Evolutionary conservation across 495 filamentous ascomycete species (phyloP).

Genomic region (Chaetomium tenue): DNA sequence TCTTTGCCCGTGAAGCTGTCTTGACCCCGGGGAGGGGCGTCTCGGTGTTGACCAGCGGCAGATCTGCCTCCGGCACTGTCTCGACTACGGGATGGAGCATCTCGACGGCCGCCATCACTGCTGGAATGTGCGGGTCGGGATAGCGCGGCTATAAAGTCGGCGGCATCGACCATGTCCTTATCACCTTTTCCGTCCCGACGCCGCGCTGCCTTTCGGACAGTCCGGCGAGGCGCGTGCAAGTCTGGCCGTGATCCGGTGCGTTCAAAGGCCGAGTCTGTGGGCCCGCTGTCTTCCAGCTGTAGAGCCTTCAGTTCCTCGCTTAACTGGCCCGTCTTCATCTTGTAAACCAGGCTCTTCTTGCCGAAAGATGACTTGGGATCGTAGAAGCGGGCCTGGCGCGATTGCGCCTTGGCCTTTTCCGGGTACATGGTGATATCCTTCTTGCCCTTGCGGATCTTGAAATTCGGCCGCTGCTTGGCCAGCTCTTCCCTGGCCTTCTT

Average conservation of each 20-base stretch:
- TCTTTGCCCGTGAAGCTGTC: background rate
- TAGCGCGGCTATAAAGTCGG: conserved; percentile 9
- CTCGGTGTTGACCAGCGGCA: background rate
- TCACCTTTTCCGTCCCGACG: background rate
- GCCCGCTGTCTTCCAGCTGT: background rate
- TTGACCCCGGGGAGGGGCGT: background rate
- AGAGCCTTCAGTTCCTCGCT: conserved; percentile 23
- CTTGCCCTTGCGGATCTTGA: conserved; percentile 47
- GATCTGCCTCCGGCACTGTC: background rate
- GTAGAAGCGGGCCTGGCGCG: conserved; percentile 45
- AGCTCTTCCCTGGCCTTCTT: conserved; percentile 26
- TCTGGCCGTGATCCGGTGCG: conserved; percentile 3
- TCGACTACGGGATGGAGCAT: background rate
- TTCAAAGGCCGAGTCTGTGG: conserved; percentile 14
- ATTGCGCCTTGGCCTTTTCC: conserved; percentile 33
- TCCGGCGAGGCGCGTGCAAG: background rate
- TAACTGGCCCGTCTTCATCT: conserved; percentile 37
- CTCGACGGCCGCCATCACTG: background rate
- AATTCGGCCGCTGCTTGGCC: conserved; percentile 25
- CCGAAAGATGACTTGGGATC: conserved; percentile 42
- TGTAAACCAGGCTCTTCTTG: conserved; percentile 48
- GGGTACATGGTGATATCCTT: conserved; percentile 43
- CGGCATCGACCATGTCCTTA: background rate
- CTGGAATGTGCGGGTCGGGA: background rate
- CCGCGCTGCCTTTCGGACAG: background rate